Evolutionary conservation across 805 yeast species (phyloP), one percentile per base, ranked within the genome.

Genomic region (Suhomyces sp.): DNA sequence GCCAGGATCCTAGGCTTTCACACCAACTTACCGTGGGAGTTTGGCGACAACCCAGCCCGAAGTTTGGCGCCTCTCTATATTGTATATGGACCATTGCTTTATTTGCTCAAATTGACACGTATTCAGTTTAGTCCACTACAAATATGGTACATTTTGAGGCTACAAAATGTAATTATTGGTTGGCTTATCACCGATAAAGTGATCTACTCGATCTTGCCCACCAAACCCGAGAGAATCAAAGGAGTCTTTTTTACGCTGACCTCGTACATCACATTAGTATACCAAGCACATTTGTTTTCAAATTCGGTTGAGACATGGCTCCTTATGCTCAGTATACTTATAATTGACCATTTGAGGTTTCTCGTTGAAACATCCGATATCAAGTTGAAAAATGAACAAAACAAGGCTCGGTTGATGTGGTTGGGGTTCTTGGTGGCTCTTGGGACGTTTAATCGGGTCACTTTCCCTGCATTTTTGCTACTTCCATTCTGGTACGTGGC

Each of bases 271-370:
- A 85, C 96, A 0, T 76, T 89, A 73, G 82, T 85, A 0, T 85
- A 85, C 60, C 98, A 94, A 63, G 76, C 89, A 0, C 97, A 91
- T 63, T 84, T 96, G 0, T 88, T 94, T 60, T 88, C 97, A n/a
- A 94, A 94, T 64, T 81, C 91, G 20, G 62, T 89, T 1, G 99
- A 94, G 65, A 86, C 88, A 37, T 65, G 70, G 50, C 63, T 86
- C 41, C 70, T 87, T 8, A 58, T 85, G 19, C 64, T 80, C 57
- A 64, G 76, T 13, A 61, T 87, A 6, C 79, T 77, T 53, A 64
- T 84, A 27, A 75, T 86, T 39, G 78, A 71, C 58, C 74, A 68
- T 60, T 62, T 79, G 61, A 59, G 69, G 57, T 61, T 49, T 58
- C 31, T 41, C 20, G 35, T 15, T 4, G 52, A 48, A 21, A 17